A percentile compares a stretch with the other conserved stretches of the same genome.
Conservation (phyloP, 2,329 filamentous ascomycete species). For the Zasmidium cellare region DNA sequence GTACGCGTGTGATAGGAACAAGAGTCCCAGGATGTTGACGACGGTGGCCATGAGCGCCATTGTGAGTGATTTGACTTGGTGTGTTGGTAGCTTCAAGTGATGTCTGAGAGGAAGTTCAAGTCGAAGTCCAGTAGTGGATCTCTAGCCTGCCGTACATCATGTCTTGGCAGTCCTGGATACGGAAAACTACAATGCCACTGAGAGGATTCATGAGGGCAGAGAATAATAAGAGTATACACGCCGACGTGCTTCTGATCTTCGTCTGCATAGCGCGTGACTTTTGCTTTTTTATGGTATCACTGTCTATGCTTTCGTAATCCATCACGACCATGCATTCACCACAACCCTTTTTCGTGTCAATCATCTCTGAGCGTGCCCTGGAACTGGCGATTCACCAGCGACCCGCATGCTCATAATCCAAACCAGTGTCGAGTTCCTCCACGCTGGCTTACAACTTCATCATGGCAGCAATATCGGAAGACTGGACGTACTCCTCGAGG, state of each 20-base stretch:
- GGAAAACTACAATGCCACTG: neutral
- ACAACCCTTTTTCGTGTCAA: slow-evolving; percentile 1
- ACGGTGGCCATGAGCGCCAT: slow-evolving; percentile 74
- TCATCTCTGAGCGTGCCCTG: neutral
- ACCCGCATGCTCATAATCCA: slow-evolving; percentile 4
- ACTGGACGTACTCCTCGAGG: slow-evolving; percentile 95
- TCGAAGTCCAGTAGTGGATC: neutral
- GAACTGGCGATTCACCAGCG: neutral
- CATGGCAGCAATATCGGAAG: slow-evolving; percentile 86
- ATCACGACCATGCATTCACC: slow-evolving; percentile 14
- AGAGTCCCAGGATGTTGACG: slow-evolving; percentile 70
- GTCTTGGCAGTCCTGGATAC: neutral
- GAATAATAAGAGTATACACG: too few species aligned
- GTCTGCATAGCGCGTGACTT: slow-evolving; percentile 4
- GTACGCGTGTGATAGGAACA: slow-evolving; percentile 86
- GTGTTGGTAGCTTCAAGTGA: neutral
- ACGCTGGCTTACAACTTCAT: slow-evolving; percentile 72
- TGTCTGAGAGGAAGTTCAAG: neutral
- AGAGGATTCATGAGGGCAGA: too few species aligned
- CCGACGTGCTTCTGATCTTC: neutral
- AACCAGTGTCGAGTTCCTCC: neutral
- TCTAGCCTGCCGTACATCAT: neutral
- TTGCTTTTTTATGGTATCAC: slow-evolving; percentile 18
- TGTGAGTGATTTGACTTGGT: slow-evolving; percentile 11
- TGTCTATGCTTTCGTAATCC: slow-evolving; percentile 18